A percentile compares a stretch with the other conserved stretches of the same genome.
phyloP scores from a whole-genome alignment of 179 eudicot species.

The Dionaea muscipula region DNA sequence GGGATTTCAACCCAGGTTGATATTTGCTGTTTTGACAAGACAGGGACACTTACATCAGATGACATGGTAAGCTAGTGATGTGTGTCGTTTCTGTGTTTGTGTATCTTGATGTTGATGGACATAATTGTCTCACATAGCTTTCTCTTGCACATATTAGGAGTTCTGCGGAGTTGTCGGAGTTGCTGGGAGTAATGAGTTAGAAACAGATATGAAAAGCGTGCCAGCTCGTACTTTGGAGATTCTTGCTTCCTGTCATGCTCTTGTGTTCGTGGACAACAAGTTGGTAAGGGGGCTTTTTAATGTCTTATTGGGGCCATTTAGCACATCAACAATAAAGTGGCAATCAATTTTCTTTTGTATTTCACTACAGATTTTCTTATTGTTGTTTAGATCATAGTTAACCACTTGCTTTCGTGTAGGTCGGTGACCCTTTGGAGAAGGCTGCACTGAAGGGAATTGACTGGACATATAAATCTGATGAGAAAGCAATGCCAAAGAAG shows the following conservation, averaged over 20 bases:
- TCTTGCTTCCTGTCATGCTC: constrained; percentile 96
- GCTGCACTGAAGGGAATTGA: constrained; percentile 94
- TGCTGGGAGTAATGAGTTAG: constrained; percentile 52
- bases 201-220: constrained; percentile 61
- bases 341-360: constrained; percentile 5
- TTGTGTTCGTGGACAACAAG: constrained; percentile 95
- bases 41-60: constrained; percentile 99
- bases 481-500: constrained; percentile 89
- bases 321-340: too few species aligned
- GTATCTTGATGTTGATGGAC: background rate
- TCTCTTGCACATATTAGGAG: constrained; percentile 34
- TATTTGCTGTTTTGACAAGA: constrained; percentile 97
- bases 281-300: constrained; percentile 56
- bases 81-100: constrained; percentile 1
- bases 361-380: background rate
- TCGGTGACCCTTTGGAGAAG: constrained; percentile 99
- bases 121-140: background rate
- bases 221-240: constrained; percentile 63
- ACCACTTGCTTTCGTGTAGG: constrained; percentile 25
- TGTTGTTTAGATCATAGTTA: background rate
- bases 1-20: constrained; percentile 59
- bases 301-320: too few species aligned
- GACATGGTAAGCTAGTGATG: constrained; percentile 63
- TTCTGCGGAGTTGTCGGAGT: constrained; percentile 90
- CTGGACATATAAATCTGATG: constrained; percentile 93